phyloP scores from a whole-genome alignment of 1,139 yeast species.

The Geotrichum macrosporum region DNA sequence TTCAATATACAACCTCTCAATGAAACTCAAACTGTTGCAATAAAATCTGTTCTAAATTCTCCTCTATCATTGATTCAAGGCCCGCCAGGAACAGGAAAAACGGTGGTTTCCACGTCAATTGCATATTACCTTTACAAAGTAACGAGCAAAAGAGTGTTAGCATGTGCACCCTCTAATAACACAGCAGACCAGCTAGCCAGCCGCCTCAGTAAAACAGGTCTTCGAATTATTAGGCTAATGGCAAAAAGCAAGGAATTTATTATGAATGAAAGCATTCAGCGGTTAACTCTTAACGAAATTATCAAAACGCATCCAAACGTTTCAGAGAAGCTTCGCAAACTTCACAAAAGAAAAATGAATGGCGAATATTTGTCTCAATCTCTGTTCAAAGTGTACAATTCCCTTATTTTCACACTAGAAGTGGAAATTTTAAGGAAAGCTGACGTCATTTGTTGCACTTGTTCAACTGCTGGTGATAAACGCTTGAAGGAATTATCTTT shows the following conservation, averaged over 20 bases:
- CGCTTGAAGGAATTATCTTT: slow-evolving; percentile 72
- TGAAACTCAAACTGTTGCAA: slow-evolving; percentile 76
- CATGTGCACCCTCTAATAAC: slow-evolving; percentile 94
- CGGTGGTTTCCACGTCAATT: slow-evolving; percentile 87
- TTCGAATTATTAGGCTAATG: slow-evolving; percentile 70
- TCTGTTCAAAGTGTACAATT: slow-evolving; percentile 48
- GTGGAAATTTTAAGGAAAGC: slow-evolving; percentile 69
- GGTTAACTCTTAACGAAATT: slow-evolving; percentile 42
- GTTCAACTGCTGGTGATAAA: slow-evolving; percentile 92
- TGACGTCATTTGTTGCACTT: slow-evolving; percentile 83
- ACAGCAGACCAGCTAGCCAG: slow-evolving; percentile 88
- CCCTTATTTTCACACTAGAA: slow-evolving; percentile 48
- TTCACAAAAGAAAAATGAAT: slow-evolving; percentile 52
- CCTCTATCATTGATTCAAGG: slow-evolving; percentile 89
- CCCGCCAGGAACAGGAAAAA: slow-evolving; percentile 95
- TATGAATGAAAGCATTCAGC: slow-evolving; percentile 29
- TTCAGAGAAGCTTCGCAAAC: slow-evolving; percentile 53
- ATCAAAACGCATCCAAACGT: slow-evolving; percentile 44
- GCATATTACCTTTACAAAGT: slow-evolving; percentile 65
- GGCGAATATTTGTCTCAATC: slow-evolving; percentile 58
- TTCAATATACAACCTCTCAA: slow-evolving; percentile 60
- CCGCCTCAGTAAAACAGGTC: slow-evolving; percentile 59
- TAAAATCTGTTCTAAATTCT: slow-evolving; percentile 59
- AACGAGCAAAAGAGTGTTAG: slow-evolving; percentile 58
- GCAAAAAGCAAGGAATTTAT: slow-evolving; percentile 63